Conservation (phyloP, 371 early-diverging fungal genomes). For the Aphelidium insulamus region DNA sequence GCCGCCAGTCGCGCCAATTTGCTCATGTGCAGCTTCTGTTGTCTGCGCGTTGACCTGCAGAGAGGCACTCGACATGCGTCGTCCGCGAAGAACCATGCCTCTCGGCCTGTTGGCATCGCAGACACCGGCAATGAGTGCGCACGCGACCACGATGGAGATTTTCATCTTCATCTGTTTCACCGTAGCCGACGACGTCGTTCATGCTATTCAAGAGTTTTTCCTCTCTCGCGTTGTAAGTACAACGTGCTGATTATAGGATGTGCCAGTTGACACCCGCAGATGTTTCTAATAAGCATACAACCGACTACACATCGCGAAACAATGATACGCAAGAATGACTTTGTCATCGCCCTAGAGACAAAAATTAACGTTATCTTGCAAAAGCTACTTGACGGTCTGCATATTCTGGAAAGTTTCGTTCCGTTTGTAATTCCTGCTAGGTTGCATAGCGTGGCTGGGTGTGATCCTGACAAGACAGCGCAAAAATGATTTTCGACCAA, state of each 20-base stretch:
- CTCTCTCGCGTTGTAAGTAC: constrained; percentile 54
- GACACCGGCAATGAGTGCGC: too few relatives aligned
- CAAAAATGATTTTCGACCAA: constrained; percentile 50
- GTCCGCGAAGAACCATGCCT: too few relatives aligned
- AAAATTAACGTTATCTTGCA: constrained; percentile 52
- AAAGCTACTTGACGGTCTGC: constrained; percentile 37
- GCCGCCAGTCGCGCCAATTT: too few relatives aligned
- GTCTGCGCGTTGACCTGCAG: too few relatives aligned
- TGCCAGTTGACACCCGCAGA: too few relatives aligned
- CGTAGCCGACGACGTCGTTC: constrained; percentile 42
- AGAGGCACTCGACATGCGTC: too few relatives aligned
- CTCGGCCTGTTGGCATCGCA: too few relatives aligned
- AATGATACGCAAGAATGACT: constrained; percentile 57
- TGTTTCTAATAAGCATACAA: too few relatives aligned
- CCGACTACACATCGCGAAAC: constrained; percentile 68
- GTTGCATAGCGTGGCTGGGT: constrained; percentile 27
- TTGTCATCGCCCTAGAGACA: constrained; percentile 51
- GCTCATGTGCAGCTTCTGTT: too few relatives aligned
- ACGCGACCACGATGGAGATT: too few relatives aligned
- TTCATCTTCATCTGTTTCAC: too few relatives aligned
- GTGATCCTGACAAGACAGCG: constrained; percentile 36
- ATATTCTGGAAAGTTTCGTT: neutral
- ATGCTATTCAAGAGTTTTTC: constrained; percentile 74
- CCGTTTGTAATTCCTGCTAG: constrained; percentile 4
- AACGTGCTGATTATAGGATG: too few relatives aligned